Percentiles rank a stretch among this genome's conserved stretches.
These are phyloP conservation scores for Uromyces viciae-fabae DNA, from an alignment of 1,284 basidiomycete species.

Conservation along the genomic window DNA sequence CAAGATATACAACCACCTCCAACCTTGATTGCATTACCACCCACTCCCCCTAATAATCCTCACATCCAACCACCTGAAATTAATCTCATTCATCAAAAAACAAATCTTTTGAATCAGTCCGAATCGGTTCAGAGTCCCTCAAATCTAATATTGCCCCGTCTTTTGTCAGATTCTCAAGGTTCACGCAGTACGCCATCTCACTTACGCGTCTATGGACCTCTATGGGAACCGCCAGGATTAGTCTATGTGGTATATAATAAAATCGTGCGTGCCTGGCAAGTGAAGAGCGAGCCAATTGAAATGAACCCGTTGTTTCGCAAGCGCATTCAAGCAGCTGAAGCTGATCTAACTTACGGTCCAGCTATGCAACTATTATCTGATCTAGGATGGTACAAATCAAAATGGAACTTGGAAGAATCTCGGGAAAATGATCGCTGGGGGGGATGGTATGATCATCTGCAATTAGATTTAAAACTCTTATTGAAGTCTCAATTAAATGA, in stretches of 20 bases:
- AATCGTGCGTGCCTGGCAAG: conserved; percentile 1
- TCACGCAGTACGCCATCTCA: conserved; percentile 10
- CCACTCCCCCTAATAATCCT: too few relatives aligned
- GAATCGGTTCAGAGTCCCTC: too few relatives aligned
- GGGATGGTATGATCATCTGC: conserved; percentile 47
- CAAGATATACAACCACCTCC: too few relatives aligned
- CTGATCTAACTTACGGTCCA: conserved; percentile 66
- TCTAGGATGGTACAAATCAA: conserved; percentile 69
- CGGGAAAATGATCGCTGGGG: conserved; percentile 46
- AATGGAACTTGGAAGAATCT: conserved; percentile 57
- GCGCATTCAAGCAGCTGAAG: conserved; percentile 32
- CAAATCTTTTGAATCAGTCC: too few relatives aligned
- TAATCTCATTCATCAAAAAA: too few relatives aligned
- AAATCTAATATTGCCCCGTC: not conserved
- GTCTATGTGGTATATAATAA: conserved; percentile 6
- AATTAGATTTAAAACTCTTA: not conserved
- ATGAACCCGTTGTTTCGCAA: not conserved
- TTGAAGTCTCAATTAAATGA: conserved; percentile 62
- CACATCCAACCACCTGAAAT: too few relatives aligned
- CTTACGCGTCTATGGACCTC: conserved; percentile 25
- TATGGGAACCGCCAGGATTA: conserved; percentile 32
- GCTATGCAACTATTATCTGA: conserved; percentile 71
- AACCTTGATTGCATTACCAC: too few relatives aligned
- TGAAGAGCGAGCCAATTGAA: not conserved
- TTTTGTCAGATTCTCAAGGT: conserved; percentile 16